phyloP scores from a whole-genome alignment of 495 filamentous ascomycete species.

The Neurospora discreta region DNA sequence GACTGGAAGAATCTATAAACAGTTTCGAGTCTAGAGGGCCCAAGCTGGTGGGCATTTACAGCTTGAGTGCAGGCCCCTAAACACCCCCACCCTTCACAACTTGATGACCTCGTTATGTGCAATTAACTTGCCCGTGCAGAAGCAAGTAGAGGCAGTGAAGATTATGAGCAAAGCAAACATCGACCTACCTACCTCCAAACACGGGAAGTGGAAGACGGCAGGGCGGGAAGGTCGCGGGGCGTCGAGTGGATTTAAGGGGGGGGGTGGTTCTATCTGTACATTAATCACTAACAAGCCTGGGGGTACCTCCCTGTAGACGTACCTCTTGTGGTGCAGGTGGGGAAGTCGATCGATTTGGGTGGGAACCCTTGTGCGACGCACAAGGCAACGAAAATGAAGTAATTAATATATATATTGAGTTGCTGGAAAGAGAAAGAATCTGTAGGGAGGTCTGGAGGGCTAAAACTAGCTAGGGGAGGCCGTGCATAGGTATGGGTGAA shows the following conservation, averaged over 20 bases:
- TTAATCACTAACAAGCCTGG: neutral
- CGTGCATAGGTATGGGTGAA: no score
- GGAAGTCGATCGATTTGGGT: neutral
- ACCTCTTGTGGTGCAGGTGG: neutral
- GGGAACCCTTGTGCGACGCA: no score
- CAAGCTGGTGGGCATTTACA: neutral
- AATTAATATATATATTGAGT: no score
- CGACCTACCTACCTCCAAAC: neutral
- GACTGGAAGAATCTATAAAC: neutral
- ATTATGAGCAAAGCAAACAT: neutral
- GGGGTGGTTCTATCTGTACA: neutral
- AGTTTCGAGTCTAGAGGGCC: neutral
- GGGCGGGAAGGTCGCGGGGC: neutral
- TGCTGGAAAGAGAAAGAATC: no score
- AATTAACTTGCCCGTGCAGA: neutral
- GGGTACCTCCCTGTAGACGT: neutral
- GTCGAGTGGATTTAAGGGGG: neutral
- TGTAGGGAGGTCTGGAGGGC: no score
- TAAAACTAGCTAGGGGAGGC: no score
- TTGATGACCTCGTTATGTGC: neutral
- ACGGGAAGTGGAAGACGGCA: neutral
- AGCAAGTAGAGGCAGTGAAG: no score
- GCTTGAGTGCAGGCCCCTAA: neutral
- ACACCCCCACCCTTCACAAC: neutral
- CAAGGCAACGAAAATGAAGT: no score